Evolutionary conservation across 768 basidiomycete species (phyloP).

Genomic region (Leccinum disarticulatum): DNA sequence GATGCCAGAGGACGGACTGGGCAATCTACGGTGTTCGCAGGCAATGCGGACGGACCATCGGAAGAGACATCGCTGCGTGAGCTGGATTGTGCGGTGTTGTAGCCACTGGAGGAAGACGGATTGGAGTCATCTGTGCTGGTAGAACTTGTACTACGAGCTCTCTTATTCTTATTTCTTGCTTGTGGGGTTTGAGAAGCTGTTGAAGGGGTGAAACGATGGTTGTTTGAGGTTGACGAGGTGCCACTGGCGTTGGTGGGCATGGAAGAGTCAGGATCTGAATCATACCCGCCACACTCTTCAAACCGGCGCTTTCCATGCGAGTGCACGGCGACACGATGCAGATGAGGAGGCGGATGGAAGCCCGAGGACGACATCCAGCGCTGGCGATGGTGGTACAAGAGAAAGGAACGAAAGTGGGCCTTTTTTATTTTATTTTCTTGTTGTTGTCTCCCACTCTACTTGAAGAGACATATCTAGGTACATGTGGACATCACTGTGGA

Average conservation of each 20-base stretch:
- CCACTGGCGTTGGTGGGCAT: conserved; percentile 28
- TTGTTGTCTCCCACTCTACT: neutral
- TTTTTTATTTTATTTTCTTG: conserved; percentile 5
- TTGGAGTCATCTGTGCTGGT: conserved; percentile 37
- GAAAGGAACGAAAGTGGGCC: neutral
- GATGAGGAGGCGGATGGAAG: conserved; percentile 24
- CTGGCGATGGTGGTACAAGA: conserved; percentile 22
- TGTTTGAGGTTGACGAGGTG: conserved; percentile 23
- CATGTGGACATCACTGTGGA: conserved; percentile 14
- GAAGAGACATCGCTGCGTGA: conserved; percentile 32
- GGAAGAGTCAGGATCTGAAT: conserved; percentile 31
- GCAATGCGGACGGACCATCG: conserved; percentile 17
- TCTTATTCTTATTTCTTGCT: conserved; percentile 57
- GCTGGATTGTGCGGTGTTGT: conserved; percentile 36
- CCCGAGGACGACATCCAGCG: conserved; percentile 24
- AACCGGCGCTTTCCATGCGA: conserved; percentile 34
- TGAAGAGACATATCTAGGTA: neutral
- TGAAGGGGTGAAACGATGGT: conserved; percentile 12
- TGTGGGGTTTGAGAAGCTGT: conserved; percentile 29
- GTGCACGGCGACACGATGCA: conserved; percentile 26
- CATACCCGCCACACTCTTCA: conserved; percentile 35
- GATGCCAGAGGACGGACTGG: conserved; percentile 23
- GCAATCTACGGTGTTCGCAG: conserved; percentile 16
- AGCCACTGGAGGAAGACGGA: conserved; percentile 38
- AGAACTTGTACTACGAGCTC: conserved; percentile 55